Base-by-base conservation (phyloP, 164 flowering plant genomes). In the Warburgia ugandensis region DNA sequence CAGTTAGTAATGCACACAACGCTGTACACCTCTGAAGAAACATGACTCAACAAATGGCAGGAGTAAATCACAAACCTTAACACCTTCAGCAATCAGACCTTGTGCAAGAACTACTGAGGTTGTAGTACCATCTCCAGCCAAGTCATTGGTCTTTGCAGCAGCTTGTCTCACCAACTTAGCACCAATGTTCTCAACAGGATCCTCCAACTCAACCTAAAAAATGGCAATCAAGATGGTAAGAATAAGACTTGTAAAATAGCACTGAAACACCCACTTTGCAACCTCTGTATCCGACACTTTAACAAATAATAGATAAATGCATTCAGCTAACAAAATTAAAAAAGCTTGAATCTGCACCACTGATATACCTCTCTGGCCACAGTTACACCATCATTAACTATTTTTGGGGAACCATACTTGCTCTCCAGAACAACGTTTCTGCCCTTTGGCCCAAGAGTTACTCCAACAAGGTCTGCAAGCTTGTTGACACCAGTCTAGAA, bases 61-160 rank as follows among this genome's bases (percentile, higher is more conserved):
- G n/a, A n/a, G n/a, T 28, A 26, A 5, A 19, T 23, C 11, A 64
- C 83, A 43, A 45, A 87, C 94, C 97, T 94, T 88, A 36, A 94
- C 95, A 65, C 97, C 97, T 65, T 88, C 99, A 3, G 96, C 77
- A 50, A 94, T 88, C 19, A 88, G 79, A 31, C 99, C 99, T 55
- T 94, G 99, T 9, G 99, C 99, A 53, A 94, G 96, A 57, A 94
- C 97, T 62, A 94, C 99, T 21, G 99, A 94, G n/a, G 99, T 89
- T 9, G 99, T 94, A 4, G 99, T 94, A 13, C 99, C 99, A 73
- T 94, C 99, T 50, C 99, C 99, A 73, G 99, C 99, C 68, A 94
- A 70, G 58, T 94, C 99, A 69, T 94, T 94, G 38, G 99, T 94
- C 77, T 89, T 94, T 12, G 99, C 77, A 70, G 99, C 99, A 21